Base-by-base conservation (phyloP, 208 protist species). In the Leishmania guyanensis region DNA sequence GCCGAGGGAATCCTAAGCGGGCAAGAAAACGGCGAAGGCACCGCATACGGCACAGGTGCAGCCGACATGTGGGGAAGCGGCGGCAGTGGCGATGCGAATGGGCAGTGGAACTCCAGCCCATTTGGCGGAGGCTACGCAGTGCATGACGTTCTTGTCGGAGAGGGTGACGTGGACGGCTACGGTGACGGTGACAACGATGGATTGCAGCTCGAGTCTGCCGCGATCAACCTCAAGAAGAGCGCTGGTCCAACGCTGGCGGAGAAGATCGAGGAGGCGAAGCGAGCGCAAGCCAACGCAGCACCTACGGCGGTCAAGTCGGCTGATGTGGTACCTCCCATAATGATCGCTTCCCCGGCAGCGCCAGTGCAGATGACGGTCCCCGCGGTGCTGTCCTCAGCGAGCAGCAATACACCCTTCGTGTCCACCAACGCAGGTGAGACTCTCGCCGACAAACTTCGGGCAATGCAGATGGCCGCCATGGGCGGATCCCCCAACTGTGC, bases 141-240 rank as follows among this genome's bases (percentile, higher is more conserved):
- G 75, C 80, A 78, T 17, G 65, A 81, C 26, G 51, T 87, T 36
- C 73, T 77, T 65, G 72, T 68, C 74, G 85, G 65, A 20, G 88
- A 89, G 65, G 85, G 79, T 20, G 92, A 89, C 33, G 85, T 85
- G 29, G 88, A 90, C 43, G 84, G 80, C 73, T 84, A 83, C 82
- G 66, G 82, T 73, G 60, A 80, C 79, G 70, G 71, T 26, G 77
- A 69, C 60, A 77, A 51, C 26, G 86, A 76, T 16, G 94, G 94
- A 0, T 82, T 97, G 85, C 94, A 97, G 83, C 85, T 94, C 74
- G 94, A 97, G 79, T 93, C 87, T 10, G 88, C 91, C 1, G 88
- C 88, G 39, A 81, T 91, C 43, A 89, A 86, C 68, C 66, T 91
- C 22, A 83, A 86, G 54, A 91, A 89, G 75, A 80, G 69, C 29